Evolutionary conservation across 352 stramenopile species (phyloP).

Genomic region (Blastocystis sp.): DNA sequence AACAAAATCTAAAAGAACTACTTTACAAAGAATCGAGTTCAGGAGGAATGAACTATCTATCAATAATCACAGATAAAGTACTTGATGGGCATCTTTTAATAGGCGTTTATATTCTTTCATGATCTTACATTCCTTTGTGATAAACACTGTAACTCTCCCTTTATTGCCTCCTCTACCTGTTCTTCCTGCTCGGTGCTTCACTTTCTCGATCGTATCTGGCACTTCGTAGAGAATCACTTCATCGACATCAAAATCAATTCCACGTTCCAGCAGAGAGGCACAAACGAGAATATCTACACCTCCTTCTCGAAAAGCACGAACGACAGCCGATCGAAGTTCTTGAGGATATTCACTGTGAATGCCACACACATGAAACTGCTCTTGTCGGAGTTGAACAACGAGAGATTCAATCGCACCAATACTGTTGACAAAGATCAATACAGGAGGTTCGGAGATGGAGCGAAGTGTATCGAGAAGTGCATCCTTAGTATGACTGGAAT

Average conservation of each 20-base stretch:
- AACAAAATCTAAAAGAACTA: not conserved
- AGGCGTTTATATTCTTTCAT: slow-evolving; percentile 1
- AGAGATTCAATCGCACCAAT: slow-evolving; percentile 47
- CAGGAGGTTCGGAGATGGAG: not conserved
- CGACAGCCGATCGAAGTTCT: not conserved
- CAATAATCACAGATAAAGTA: not conserved
- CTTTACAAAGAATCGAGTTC: not conserved
- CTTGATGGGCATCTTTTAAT: not conserved
- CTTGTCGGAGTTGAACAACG: not conserved
- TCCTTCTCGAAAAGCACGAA: slow-evolving; percentile 20
- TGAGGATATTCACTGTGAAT: slow-evolving; percentile 54
- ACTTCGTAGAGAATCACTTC: slow-evolving; percentile 47
- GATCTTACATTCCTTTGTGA: slow-evolving; percentile 29
- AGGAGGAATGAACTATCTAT: not conserved
- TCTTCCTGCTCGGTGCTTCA: slow-evolving; percentile 27
- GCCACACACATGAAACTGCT: slow-evolving; percentile 50
- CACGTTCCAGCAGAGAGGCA: slow-evolving; percentile 30
- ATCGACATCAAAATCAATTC: slow-evolving; percentile 46
- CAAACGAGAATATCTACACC: slow-evolving; percentile 20
- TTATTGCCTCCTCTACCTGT: not conserved
- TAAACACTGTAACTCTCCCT: slow-evolving; percentile 15
- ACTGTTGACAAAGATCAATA: slow-evolving; percentile 48
- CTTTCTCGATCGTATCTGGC: slow-evolving; percentile 49
- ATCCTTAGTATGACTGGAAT: not conserved
- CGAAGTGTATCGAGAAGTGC: slow-evolving; percentile 14